Evolutionary conservation across 441 rosid species (phyloP).

Genomic region (Eruca vesicaria): DNA sequence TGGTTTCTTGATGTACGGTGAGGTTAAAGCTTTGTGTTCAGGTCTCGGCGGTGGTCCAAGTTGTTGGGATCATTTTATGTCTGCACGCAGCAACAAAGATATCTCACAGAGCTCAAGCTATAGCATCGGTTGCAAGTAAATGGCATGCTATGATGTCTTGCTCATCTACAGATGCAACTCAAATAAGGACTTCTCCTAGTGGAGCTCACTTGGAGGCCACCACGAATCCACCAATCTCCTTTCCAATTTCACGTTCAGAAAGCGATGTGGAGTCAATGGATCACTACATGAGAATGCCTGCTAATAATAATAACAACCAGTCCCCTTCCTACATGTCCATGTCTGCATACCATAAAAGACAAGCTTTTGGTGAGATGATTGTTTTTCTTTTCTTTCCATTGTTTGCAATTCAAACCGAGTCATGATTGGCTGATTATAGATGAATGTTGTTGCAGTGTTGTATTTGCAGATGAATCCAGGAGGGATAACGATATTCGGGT

Average conservation of each 20-base stretch:
- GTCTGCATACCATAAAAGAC: slow-evolving; percentile 80
- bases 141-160: slow-evolving; percentile 92
- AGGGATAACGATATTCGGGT: slow-evolving; percentile 90
- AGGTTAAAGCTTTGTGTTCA: slow-evolving; percentile 30
- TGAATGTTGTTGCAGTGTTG: slow-evolving; percentile 49
- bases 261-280: slow-evolving; percentile 85
- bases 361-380: slow-evolving; percentile 64
- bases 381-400: not conserved
- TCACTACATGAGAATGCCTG: slow-evolving; percentile 60
- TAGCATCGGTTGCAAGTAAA: slow-evolving; percentile 69
- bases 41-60: slow-evolving; percentile 87
- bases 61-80: slow-evolving; percentile 79
- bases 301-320: slow-evolving; percentile 39
- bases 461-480: slow-evolving; percentile 90
- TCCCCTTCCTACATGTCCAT: slow-evolving; percentile 67
- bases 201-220: slow-evolving; percentile 47
- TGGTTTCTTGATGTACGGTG: not conserved
- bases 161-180: slow-evolving; percentile 47
- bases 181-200: slow-evolving; percentile 50
- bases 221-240: slow-evolving; percentile 33
- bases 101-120: slow-evolving; percentile 84
- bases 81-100: slow-evolving; percentile 91
- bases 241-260: slow-evolving; percentile 53
- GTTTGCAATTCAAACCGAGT: not conserved
- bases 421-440: not conserved